These are phyloP conservation scores for Lactarius tabidus DNA, from an alignment of 768 basidiomycete species.

Conservation along the genomic window DNA sequence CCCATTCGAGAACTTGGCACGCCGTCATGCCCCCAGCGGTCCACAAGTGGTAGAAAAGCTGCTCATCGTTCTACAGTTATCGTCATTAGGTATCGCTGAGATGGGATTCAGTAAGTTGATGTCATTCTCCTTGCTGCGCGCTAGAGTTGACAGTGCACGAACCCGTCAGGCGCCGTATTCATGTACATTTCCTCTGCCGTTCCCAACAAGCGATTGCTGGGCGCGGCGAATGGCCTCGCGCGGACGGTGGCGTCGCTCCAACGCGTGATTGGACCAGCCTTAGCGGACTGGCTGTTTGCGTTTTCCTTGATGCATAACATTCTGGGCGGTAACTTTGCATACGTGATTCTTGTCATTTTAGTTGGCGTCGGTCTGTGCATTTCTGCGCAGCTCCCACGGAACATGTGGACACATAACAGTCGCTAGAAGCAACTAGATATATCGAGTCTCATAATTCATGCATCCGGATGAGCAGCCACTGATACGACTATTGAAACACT, in stretches of 20 bases:
- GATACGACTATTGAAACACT: too few relatives aligned
- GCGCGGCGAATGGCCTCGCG: constrained; percentile 60
- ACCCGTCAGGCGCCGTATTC: constrained; percentile 52
- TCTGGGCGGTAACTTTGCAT: neutral
- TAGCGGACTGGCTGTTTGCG: constrained; percentile 61
- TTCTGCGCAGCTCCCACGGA: neutral
- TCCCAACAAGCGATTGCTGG: constrained; percentile 59
- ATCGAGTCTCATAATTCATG: neutral
- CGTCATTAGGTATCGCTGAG: neutral
- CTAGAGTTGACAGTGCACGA: neutral
- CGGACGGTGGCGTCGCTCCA: constrained; percentile 37
- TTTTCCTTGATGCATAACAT: constrained; percentile 44
- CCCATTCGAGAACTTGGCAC: constrained; percentile 23
- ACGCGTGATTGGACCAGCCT: constrained; percentile 48
- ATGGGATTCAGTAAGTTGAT: neutral
- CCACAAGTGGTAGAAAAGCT: neutral
- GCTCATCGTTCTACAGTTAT: neutral
- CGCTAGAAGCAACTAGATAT: neutral
- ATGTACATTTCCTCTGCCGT: constrained; percentile 63
- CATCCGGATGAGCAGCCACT: too few relatives aligned
- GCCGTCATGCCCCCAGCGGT: neutral
- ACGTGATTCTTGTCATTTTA: neutral
- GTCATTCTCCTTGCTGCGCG: neutral
- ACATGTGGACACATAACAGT: neutral
- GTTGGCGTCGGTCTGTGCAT: neutral